Conservation (phyloP, 1,284 basidiomycete genomes). For the Paramarasmius palmivorus region DNA sequence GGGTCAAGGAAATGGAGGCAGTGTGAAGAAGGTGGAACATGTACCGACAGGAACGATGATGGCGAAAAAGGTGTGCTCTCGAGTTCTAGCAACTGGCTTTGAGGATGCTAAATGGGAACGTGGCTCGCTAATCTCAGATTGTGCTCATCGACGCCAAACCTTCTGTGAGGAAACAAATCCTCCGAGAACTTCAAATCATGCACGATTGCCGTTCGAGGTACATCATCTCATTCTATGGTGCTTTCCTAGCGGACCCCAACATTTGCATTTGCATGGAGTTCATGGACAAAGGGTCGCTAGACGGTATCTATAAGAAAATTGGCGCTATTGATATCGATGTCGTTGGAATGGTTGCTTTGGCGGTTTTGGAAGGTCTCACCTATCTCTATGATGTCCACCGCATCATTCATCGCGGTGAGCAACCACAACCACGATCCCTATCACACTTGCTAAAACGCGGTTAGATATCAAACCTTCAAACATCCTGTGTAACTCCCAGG, state of each 20-base stretch:
- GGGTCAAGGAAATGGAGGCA: slow-evolving; percentile 97
- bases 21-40: slow-evolving; percentile 95
- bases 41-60: slow-evolving; percentile 87
- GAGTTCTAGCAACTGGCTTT: background rate
- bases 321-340: slow-evolving; percentile 90
- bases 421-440: background rate
- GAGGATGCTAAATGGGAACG: background rate
- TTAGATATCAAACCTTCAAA: slow-evolving; percentile 99
- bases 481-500: slow-evolving; percentile 91
- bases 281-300: slow-evolving; percentile 91
- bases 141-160: slow-evolving; percentile 98
- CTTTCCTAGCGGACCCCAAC: slow-evolving; percentile 94
- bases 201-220: slow-evolving; percentile 93
- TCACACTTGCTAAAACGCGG: slow-evolving; percentile 3
- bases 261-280: slow-evolving; percentile 99
- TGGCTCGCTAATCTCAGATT: slow-evolving; percentile 64
- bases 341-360: slow-evolving; percentile 87
- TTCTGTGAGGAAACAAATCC: slow-evolving; percentile 95
- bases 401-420: slow-evolving; percentile 96
- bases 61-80: slow-evolving; percentile 85
- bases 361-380: slow-evolving; percentile 91
- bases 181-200: slow-evolving; percentile 98
- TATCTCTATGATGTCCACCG: slow-evolving; percentile 99
- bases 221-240: slow-evolving; percentile 97
- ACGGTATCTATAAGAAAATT: slow-evolving; percentile 92